Conservation (phyloP, 306 rosid genomes). For the Ormosia emarginata region DNA sequence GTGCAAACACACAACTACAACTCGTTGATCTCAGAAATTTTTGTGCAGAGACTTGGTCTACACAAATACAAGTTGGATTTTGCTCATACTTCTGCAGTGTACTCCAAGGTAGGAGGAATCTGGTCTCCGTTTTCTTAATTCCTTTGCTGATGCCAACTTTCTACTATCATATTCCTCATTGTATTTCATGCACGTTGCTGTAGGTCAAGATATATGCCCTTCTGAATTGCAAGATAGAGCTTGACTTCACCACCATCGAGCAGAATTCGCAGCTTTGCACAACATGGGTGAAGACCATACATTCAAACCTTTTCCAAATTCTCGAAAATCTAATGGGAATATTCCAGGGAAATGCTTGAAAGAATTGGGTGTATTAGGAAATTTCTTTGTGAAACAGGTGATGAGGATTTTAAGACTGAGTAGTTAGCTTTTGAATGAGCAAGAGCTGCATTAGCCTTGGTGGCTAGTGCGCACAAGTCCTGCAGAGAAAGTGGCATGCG, state of each 20-base stretch:
- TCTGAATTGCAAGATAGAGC: not conserved
- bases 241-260: not conserved
- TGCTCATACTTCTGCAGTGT: slow-evolving; percentile 32
- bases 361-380: slow-evolving; percentile 3
- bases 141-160: not conserved
- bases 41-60: not conserved
- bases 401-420: not conserved
- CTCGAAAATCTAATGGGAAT: slow-evolving; percentile 2
- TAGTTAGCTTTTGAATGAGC: slow-evolving; percentile 5
- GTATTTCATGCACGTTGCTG: not conserved
- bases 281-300: not conserved
- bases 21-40: not conserved
- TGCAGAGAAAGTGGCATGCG: slow-evolving; percentile 40
- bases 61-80: not conserved
- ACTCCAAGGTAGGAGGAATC: too few species aligned
- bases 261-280: not conserved
- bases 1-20: not conserved
- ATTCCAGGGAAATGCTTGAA: slow-evolving; percentile 12
- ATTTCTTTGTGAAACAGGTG: not conserved
- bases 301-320: too few species aligned
- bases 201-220: too few species aligned
- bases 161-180: not conserved
- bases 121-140: not conserved
- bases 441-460: slow-evolving; percentile 59
- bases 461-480: slow-evolving; percentile 49